Base-by-base conservation (phyloP, 345 rosid species). In the Populus simonii region DNA sequence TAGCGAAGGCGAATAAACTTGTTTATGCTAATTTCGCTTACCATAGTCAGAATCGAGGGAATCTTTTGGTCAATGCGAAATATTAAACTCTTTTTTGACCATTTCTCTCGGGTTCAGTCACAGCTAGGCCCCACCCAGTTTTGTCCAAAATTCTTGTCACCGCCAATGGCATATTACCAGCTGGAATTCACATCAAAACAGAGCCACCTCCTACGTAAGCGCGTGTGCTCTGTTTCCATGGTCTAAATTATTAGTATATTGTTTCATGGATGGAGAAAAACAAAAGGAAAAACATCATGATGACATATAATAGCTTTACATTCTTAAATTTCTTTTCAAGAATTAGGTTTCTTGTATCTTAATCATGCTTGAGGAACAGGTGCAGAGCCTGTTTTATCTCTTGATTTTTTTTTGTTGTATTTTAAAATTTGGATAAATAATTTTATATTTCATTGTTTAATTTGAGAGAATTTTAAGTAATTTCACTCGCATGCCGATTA, bases 61-160 rank as follows among this genome's bases (percentile, higher is more conserved):
- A 16, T 17, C 7, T 38, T 38, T 1, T 66, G 71, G 89, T 87
- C 88, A 85, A 87, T 85, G 85, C 53, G 72, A 16, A 77, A 78
- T 59, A 51, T 73, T 81, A 67, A 79, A 72, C 68, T 23, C 65
- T 62, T 78, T 74, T 36, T 81, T 83, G 81, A 80, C 82, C 67
- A 74, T 79, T 86, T 86, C 73, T 57, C 35, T 35, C 39, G 3
- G 51, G n/a, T 38, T 53, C 38, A 23, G 51, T 67, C 43, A 53
- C 41, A 23, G 59, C 18, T 22, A 18, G 78, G 75, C 33, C 80
- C 82, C 82, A 72, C 71, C 23, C 31, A 5, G 38, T 79, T 81
- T 80, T 55, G 83, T 79, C 78, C 69, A 61, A 67, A 73, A 77
- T 79, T 81, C 84, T 82, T 75, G 62, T 2, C 65, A 36, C 78